Conservation (phyloP, 345 rosid genomes). For the Turnera subulata region DNA sequence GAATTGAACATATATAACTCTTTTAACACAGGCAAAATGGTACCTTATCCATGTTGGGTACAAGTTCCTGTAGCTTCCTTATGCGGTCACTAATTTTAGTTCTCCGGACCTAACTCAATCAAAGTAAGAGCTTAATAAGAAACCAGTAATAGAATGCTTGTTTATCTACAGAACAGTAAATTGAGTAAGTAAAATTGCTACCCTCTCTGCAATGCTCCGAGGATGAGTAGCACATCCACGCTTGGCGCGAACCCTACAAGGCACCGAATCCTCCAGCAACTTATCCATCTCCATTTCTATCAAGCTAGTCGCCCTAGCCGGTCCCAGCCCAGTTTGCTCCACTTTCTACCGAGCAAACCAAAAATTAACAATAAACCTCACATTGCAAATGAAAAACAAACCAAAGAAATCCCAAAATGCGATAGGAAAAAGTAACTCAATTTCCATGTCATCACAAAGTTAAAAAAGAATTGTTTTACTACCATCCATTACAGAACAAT, state of each 20-base stretch:
- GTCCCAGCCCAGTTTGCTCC: slow-evolving; percentile 43
- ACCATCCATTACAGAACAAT: not conserved
- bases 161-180: not conserved
- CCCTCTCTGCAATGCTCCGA: slow-evolving; percentile 93
- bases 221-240: slow-evolving; percentile 96
- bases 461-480: not conserved
- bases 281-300: slow-evolving; percentile 58
- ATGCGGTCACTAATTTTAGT: slow-evolving; percentile 81
- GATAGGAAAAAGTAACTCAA: not conserved
- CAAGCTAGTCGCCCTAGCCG: slow-evolving; percentile 31
- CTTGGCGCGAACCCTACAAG: slow-evolving; percentile 74
- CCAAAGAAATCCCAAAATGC: not conserved
- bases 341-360: slow-evolving; percentile 41
- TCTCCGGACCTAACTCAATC: slow-evolving; percentile 58
- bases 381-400: not conserved
- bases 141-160: not conserved
- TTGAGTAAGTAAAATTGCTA: slow-evolving; percentile 5
- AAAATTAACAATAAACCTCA: not conserved
- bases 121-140: not conserved
- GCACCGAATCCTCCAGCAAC: slow-evolving; percentile 61
- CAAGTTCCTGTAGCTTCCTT: slow-evolving; percentile 87
- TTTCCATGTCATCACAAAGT: not conserved
- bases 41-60: slow-evolving; percentile 94
- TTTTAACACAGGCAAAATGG: not conserved
- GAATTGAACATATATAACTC: too few species aligned